Base-by-base conservation (phyloP, 768 basidiomycete genomes). In the Cystobasidiopsis lactophilus region DNA sequence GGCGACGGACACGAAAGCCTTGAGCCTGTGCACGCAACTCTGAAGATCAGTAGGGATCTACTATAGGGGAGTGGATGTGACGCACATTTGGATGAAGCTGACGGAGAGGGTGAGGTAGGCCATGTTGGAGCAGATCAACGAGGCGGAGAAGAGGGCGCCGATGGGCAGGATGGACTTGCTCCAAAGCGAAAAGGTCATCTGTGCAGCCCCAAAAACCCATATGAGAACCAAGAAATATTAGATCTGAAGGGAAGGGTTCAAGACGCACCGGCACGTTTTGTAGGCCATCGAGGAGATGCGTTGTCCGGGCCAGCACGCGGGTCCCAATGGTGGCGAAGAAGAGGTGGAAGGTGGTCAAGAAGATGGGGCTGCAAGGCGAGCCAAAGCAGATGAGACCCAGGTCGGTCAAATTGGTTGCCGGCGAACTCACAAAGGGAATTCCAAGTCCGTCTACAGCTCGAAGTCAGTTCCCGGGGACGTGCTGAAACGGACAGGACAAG, bases 61-160 rank as follows among this genome's bases (percentile, higher is more conserved):
- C 65, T 89, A 77, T 63, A 60, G 61, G 48, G 62, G 58, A 30
- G 64, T 65, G 52, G 61, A 64, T 1, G 64, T 61, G 4, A 62
- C 67, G 55, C 55, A 66, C 85, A 95, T 85, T 67, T 96, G 91
- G 60, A 96, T 95, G 68, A 91, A 96, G 0, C 84, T 77, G 11
- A 91, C 85, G 59, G 78, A 80, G 58, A 96, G 76, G 61, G 85
- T 79, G 21, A 93, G 77, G 67, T 89, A 91, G 2, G 86, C 86
- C 1, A 81, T 82, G 68, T 96, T 96, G 69, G 78, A 81, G 54
- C 89, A 72, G 61, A 95, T 77, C 51, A 96, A 75, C 54, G 82
- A 85, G 24, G 80, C 91, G 33, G 81, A 84, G 74, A 96, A 96
- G 52, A 96, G 76, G 24, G 88, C 64, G 23, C 89, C 88, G 55